Conservation (phyloP, 208 protist genomes). For the Trypanosoma cruzi region DNA sequence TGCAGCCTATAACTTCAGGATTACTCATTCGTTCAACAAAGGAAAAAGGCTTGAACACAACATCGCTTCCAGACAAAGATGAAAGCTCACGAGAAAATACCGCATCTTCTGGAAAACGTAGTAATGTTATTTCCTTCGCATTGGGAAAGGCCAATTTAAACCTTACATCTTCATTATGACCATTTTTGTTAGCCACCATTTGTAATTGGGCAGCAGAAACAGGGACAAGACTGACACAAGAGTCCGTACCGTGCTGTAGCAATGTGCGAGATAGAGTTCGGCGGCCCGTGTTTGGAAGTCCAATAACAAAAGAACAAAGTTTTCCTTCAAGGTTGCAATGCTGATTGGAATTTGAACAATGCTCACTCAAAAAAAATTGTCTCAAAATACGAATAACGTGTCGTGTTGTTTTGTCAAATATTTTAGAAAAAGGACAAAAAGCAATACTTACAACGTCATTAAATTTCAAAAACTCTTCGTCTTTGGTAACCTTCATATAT, state of each 20-base stretch:
- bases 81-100: slow-evolving; percentile 56
- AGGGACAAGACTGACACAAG: slow-evolving; percentile 66
- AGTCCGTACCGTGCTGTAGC: slow-evolving; percentile 43
- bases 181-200: slow-evolving; percentile 42
- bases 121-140: slow-evolving; percentile 76
- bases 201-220: slow-evolving; percentile 78
- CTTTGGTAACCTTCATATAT: slow-evolving; percentile 35
- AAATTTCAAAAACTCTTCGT: slow-evolving; percentile 26
- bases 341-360: slow-evolving; percentile 45
- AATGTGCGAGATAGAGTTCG: slow-evolving; percentile 66
- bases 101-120: slow-evolving; percentile 76
- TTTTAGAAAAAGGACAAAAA: slow-evolving; percentile 63
- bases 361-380: slow-evolving; percentile 67
- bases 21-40: slow-evolving; percentile 69
- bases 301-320: slow-evolving; percentile 80
- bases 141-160: slow-evolving; percentile 81
- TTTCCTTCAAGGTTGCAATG: slow-evolving; percentile 72
- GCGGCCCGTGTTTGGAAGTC: slow-evolving; percentile 81
- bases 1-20: slow-evolving; percentile 71
- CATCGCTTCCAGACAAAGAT: slow-evolving; percentile 50
- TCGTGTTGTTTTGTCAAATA: slow-evolving; percentile 55
- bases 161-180: slow-evolving; percentile 37
- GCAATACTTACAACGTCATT: slow-evolving; percentile 29
- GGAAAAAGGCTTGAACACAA: slow-evolving; percentile 69
- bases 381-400: slow-evolving; percentile 68